Evolutionary conservation across 208 protist genomes (phyloP).

Genomic region (Acanthamoeba healyi): DNA sequence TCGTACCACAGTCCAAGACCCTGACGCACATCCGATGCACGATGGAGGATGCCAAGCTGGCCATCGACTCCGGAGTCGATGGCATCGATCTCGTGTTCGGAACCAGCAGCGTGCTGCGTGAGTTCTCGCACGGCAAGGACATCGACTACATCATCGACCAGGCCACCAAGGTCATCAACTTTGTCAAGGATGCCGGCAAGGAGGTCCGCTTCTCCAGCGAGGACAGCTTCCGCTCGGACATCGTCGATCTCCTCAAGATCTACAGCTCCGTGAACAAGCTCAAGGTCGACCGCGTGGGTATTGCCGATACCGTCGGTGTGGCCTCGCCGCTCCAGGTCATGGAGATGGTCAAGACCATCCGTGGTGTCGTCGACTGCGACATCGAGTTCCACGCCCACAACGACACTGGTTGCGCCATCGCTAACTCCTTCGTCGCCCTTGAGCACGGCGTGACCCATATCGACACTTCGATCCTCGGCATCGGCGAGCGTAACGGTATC

Average conservation of each 20-base stretch:
- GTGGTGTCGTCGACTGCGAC: slow-evolving; percentile 71
- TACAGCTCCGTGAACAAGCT: slow-evolving; percentile 87
- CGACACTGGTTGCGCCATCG: slow-evolving; percentile 89
- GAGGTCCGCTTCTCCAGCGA: slow-evolving; percentile 91
- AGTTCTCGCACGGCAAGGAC: slow-evolving; percentile 89
- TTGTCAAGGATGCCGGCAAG: slow-evolving; percentile 84
- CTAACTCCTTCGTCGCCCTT: slow-evolving; percentile 87
- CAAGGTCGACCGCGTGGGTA: slow-evolving; percentile 87
- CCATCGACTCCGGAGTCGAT: slow-evolving; percentile 84
- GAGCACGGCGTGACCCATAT: slow-evolving; percentile 90
- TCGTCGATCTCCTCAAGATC: slow-evolving; percentile 85
- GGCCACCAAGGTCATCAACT: slow-evolving; percentile 88
- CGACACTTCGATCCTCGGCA: slow-evolving; percentile 90
- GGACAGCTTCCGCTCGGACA: slow-evolving; percentile 89
- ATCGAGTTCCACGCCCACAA: slow-evolving; percentile 90
- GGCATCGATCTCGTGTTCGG: slow-evolving; percentile 69
- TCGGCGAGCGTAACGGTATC: slow-evolving; percentile 91
- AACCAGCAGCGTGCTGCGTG: slow-evolving; percentile 73
- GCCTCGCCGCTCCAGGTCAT: slow-evolving; percentile 86
- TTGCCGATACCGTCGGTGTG: slow-evolving; percentile 90
- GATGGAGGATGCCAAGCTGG: slow-evolving; percentile 86
- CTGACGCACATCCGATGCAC: slow-evolving; percentile 89
- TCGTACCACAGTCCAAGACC: slow-evolving; percentile 3
- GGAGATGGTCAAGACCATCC: slow-evolving; percentile 77
- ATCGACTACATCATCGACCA: slow-evolving; percentile 81